Conservation (phyloP, 108 stramenopile species). For the Nannochloropsis oceanica region DNA sequence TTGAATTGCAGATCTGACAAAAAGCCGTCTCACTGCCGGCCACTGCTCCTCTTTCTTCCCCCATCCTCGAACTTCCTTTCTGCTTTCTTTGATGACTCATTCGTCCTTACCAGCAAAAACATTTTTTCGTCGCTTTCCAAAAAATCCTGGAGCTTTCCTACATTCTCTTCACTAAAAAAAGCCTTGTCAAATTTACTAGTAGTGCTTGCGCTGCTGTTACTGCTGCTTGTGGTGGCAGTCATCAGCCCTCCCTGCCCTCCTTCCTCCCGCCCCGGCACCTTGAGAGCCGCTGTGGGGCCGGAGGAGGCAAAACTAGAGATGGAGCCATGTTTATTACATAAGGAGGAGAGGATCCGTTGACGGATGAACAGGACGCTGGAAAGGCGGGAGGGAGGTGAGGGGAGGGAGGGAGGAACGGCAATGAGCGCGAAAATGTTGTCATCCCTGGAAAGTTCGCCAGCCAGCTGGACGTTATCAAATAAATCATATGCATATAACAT, state of each 20-base stretch:
- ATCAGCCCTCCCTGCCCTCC: background rate
- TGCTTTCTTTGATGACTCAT: too few relatives aligned
- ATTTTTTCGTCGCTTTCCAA: constrained; percentile 22
- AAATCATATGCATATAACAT: background rate
- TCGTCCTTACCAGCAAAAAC: background rate
- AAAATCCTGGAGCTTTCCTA: constrained; percentile 18
- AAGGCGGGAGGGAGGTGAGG: background rate
- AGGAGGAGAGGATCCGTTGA: background rate
- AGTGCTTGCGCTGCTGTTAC: background rate
- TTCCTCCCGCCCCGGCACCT: background rate
- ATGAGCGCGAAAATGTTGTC: background rate
- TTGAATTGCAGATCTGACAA: too few relatives aligned
- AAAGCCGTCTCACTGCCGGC: constrained; percentile 17
- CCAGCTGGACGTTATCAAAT: background rate
- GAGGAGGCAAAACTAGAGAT: background rate
- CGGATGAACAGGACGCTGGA: background rate
- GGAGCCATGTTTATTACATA: background rate
- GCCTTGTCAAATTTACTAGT: constrained; percentile 51
- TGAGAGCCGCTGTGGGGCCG: background rate
- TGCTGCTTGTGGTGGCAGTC: too few relatives aligned
- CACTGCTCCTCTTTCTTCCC: too few relatives aligned
- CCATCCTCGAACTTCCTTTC: too few relatives aligned
- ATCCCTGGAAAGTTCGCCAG: background rate
- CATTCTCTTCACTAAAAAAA: constrained; percentile 52
- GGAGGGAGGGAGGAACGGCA: background rate